Evolutionary conservation across 768 basidiomycete species (phyloP).

Genomic region (Hygrophorus russula): DNA sequence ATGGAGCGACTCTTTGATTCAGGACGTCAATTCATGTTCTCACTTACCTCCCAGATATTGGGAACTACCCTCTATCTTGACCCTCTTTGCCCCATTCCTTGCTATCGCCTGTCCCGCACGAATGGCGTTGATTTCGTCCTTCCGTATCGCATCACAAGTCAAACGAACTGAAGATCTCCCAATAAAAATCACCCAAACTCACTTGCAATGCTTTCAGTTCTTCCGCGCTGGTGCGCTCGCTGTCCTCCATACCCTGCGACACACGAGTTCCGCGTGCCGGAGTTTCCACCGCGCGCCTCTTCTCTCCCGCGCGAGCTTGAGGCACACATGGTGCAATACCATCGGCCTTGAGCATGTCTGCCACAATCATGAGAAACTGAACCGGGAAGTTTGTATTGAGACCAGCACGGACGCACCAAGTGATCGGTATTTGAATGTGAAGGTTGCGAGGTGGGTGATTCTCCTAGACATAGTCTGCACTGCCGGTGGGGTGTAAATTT

Average conservation of each 20-base stretch:
- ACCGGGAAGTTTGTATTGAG: neutral
- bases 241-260: neutral
- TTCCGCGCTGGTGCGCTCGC: too few species aligned
- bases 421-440: conserved; percentile 12
- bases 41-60: too few species aligned
- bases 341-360: conserved; percentile 1
- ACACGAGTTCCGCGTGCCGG: too few species aligned
- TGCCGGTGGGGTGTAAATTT: neutral
- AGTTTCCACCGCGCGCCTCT: neutral
- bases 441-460: conserved; percentile 4
- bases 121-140: neutral
- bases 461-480: neutral
- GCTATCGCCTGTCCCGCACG: neutral
- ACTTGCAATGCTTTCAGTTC: neutral
- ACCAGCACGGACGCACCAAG: conserved; percentile 9
- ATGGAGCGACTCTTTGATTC: too few species aligned
- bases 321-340: neutral
- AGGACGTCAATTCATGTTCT: too few species aligned
- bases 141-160: neutral
- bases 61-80: too few species aligned
- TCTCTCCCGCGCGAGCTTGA: too few species aligned
- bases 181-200: neutral
- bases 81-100: neutral
- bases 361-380: neutral
- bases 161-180: neutral